Evolutionary conservation across 495 filamentous ascomycete genomes (phyloP), one percentile per base, ranked within the genome.

Genomic region (Hypoxylon rickii): DNA sequence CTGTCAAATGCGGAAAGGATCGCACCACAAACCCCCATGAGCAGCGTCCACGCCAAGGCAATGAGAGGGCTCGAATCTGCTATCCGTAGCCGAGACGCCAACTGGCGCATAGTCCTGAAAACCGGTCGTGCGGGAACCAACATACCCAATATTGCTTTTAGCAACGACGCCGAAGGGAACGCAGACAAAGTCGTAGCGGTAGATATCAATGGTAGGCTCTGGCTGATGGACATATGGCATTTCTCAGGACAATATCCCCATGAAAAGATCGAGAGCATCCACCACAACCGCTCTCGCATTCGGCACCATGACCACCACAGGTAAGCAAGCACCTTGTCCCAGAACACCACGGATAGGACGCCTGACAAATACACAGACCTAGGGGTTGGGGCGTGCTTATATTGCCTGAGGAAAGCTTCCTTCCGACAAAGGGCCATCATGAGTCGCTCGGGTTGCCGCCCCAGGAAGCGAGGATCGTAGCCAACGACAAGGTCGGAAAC

Each of bases 121-220:
- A 63, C 71, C 0, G 66, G 63, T 17, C 26, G 6, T 3, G 7
- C 20, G 2, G 75, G 74, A 2, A 40, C 66, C 15, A 96, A 97
- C 61, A 89, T 96, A 3, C 93, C 94, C 1, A 85, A 77, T 26
- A 74, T 97, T 12, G 75, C 83, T 8, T 97, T 97, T 65, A 79
- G 82, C 31, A 82, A 82, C 42, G 85, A 90, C 58, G 71, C 78
- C 7, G 70, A 81, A 10, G 91, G 88, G 1, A 71, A 79, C 0
- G 80, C 79, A 4, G 66, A 74, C 7, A 89, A 84, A 77, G 76
- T 97, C 33, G 77, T 86, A 13, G 91, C 87, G 16, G 84, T 84
- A 8, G 89, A 92, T 56, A 91, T 97, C 36, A 61, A 73, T 13
- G 90, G 89, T 16, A 73, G 68, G 15, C 74, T 85, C 0, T 77